Evolutionary conservation across 2,329 filamentous ascomycete species (phyloP), one percentile per base, ranked within the genome.

Genomic region (Fusarium devonianum): DNA sequence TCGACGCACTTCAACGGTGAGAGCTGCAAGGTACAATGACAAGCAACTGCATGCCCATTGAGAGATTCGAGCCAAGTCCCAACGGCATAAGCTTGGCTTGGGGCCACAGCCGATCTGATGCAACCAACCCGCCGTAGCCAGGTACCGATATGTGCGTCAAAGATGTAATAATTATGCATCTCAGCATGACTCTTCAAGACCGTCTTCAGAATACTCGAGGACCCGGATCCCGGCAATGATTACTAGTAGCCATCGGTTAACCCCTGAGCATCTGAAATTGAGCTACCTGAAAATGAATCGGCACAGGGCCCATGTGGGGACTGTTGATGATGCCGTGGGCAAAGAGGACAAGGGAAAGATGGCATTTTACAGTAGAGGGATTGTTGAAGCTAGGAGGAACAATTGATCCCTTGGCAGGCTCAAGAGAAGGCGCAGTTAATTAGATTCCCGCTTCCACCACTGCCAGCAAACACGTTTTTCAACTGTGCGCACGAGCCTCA

Each of bases 251-350:
- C n/a, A n/a, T n/a, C 22, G 29, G 14, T 39, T 23, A 39, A 56
- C 45, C 55, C 54, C 49, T 55, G 40, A 43, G 35, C 50, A 42
- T 38, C 34, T 50, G 40, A 43, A 51, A 58, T 52, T 52, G 40
- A 41, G 43, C 36, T 11, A 26, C 39, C 49, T 53, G 32, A 30
- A 38, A 37, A 25, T 37, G 32, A 46, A 50, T 55, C 23, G 34
- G 14, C 30, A 36, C 13, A 12, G n/a, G 33, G 43, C 35, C 17
- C 44, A 42, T 39, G 50, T 47, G 55, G 54, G 49, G 55, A 34
- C 14, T 19, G 14, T 8, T 17, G 25, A 32, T 38, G 36, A 28
- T 34, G 36, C 33, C 38, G 38, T n/a, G 12, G 36, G 22, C 11
- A 53, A 29, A n/a, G 28, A 25, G 29, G 26, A 22, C 21, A 25